phyloP scores from a whole-genome alignment of 2,329 filamentous ascomycete species.

The Cylindrodendrum hubeiense region DNA sequence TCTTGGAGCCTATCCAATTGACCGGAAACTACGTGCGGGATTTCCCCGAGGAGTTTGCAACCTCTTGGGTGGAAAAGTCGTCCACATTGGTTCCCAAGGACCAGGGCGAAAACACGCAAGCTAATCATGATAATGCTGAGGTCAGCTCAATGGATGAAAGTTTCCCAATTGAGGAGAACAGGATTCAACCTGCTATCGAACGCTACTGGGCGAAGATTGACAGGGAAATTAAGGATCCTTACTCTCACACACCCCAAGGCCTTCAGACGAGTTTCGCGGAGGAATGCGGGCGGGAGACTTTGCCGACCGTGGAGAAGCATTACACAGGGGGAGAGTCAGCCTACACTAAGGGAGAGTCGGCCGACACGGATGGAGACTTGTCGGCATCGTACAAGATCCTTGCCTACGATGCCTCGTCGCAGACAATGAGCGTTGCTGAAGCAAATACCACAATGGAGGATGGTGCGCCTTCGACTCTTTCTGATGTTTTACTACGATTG shows the following conservation, averaged over 20 bases:
- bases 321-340: conserved; percentile 29
- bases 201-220: conserved; percentile 30
- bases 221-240: conserved; percentile 48
- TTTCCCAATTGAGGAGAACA: conserved; percentile 47
- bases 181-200: conserved; percentile 48
- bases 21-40: conserved; percentile 64
- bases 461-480: conserved; percentile 65
- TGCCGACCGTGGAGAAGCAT: conserved; percentile 53
- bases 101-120: background rate
- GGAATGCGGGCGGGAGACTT: conserved; percentile 53
- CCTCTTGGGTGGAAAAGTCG: conserved; percentile 54
- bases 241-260: conserved; percentile 60
- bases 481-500: conserved; percentile 70
- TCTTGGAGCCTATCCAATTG: conserved; percentile 41
- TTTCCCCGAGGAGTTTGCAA: conserved; percentile 64
- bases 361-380: too few species aligned
- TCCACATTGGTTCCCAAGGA: conserved; percentile 42
- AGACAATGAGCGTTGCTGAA: conserved; percentile 69
- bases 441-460: conserved; percentile 68
- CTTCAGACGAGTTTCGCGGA: conserved; percentile 61
- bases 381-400: conserved; percentile 70
- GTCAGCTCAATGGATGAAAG: conserved; percentile 57
- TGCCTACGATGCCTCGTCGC: conserved; percentile 71
- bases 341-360: conserved; percentile 29
- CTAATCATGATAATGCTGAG: conserved; percentile 46